These are phyloP conservation scores for Tolypocladium ophioglossoides DNA, from an alignment of 2,329 filamentous ascomycete species.

Conservation along the genomic window DNA sequence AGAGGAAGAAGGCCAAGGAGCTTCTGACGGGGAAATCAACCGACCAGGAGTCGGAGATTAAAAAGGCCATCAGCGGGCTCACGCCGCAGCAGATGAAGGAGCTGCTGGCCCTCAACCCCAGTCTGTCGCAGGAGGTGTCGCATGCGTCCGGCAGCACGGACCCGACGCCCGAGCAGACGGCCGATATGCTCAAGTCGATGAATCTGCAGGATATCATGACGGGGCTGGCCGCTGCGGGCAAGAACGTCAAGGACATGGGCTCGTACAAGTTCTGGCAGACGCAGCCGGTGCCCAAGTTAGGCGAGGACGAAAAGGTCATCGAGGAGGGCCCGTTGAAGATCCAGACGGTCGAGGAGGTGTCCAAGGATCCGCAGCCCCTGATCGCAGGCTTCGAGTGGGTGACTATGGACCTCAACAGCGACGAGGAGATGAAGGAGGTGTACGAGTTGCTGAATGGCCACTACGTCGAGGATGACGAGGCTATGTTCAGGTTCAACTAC, in stretches of 20 bases:
- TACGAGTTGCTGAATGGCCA: constrained; percentile 86
- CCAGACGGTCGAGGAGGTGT: constrained; percentile 67
- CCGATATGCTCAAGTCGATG: constrained; percentile 49
- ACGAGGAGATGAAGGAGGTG: constrained; percentile 74
- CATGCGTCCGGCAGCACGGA: constrained; percentile 24
- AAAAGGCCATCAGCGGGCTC: constrained; percentile 42
- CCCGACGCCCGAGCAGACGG: constrained; percentile 29
- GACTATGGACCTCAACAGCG: constrained; percentile 72
- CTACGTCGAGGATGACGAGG: constrained; percentile 95
- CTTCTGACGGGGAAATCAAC: constrained; percentile 25
- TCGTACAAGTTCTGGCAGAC: constrained; percentile 99
- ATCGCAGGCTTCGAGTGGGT: constrained; percentile 89
- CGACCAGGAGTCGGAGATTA: constrained; percentile 28
- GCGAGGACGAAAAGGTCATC: constrained; percentile 41
- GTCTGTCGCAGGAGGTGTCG: constrained; percentile 49
- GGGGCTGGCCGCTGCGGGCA: constrained; percentile 63
- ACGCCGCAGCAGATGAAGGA: constrained; percentile 50
- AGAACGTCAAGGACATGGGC: constrained; percentile 93
- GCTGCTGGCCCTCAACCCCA: constrained; percentile 63
- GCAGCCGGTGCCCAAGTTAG: constrained; percentile 85
- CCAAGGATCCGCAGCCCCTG: constrained; percentile 65
- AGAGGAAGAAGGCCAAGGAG: constrained; percentile 50
- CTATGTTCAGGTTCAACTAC: constrained; percentile 97
- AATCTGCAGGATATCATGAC: constrained; percentile 64
- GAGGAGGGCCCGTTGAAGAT: constrained; percentile 77